phyloP scores from a whole-genome alignment of 495 filamentous ascomycete species.

The Neurospora sp. region DNA sequence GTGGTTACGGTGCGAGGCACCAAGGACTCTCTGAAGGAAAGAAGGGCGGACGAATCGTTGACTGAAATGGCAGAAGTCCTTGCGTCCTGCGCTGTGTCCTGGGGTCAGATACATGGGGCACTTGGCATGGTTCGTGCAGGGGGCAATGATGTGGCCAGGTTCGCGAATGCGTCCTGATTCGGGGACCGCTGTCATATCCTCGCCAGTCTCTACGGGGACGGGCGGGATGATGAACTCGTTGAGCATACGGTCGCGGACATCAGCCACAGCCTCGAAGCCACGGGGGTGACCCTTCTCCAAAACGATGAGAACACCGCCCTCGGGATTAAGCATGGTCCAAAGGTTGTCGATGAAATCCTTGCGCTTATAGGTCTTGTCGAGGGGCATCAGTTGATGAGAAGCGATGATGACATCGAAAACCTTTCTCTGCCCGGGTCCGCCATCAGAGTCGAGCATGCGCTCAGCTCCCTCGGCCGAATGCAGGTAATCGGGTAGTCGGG shows the following conservation, averaged over 20 bases:
- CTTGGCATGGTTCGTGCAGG: slow-evolving; percentile 80
- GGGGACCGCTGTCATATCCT: slow-evolving; percentile 19
- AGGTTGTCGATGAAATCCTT: slow-evolving; percentile 72
- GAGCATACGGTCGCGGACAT: slow-evolving; percentile 67
- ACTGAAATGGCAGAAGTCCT: slow-evolving; percentile 83
- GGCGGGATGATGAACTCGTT: slow-evolving; percentile 65
- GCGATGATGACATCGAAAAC: slow-evolving; percentile 84
- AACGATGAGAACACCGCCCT: slow-evolving; percentile 79
- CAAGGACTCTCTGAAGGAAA: slow-evolving; percentile 73
- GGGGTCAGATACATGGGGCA: slow-evolving; percentile 79
- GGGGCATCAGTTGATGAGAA: slow-evolving; percentile 65
- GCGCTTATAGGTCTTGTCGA: slow-evolving; percentile 61
- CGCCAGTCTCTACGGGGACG: slow-evolving; percentile 27
- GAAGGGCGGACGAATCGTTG: slow-evolving; percentile 79
- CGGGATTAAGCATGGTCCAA: slow-evolving; percentile 74
- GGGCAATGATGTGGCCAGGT: slow-evolving; percentile 84
- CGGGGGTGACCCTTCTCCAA: slow-evolving; percentile 85
- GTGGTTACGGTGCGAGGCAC: slow-evolving; percentile 60
- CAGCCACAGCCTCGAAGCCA: slow-evolving; percentile 86
- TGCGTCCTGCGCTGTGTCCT: slow-evolving; percentile 58
- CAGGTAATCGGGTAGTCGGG: slow-evolving; percentile 84
- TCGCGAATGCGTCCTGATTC: slow-evolving; percentile 34
- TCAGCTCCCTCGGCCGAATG: slow-evolving; percentile 40
- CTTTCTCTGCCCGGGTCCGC: slow-evolving; percentile 49
- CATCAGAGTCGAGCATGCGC: slow-evolving; percentile 29